phyloP scores from a whole-genome alignment of 2,329 filamentous ascomycete species.

The Leptosphaerulina australis region DNA sequence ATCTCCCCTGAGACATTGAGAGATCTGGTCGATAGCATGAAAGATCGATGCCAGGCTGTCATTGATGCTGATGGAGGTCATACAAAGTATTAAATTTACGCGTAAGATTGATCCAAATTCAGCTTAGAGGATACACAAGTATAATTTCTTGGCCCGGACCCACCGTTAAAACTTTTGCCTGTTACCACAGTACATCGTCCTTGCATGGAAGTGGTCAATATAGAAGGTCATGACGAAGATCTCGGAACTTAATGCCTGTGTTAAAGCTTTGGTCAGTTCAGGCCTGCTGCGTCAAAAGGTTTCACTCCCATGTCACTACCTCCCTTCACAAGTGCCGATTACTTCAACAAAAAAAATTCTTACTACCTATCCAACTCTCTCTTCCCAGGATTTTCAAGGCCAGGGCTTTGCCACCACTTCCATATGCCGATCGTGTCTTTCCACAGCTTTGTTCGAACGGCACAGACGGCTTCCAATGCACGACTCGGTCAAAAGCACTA shows the following conservation, averaged over 20 bases:
- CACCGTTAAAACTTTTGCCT: no score
- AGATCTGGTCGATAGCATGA: no score
- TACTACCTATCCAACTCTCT: not conserved
- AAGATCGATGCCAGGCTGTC: no score
- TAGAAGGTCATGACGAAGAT: constrained; percentile 7
- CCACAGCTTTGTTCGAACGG: constrained; percentile 25
- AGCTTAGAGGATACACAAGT: no score
- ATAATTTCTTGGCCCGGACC: no score
- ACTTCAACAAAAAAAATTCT: not conserved
- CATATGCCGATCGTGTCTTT: constrained; percentile 29
- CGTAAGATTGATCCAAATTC: no score
- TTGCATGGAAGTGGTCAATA: constrained; percentile 3
- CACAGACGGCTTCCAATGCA: constrained; percentile 23
- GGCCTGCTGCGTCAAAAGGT: constrained; percentile 8
- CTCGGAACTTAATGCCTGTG: constrained; percentile 1
- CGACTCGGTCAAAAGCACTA: constrained; percentile 19
- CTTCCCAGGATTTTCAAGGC: not conserved
- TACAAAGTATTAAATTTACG: no score
- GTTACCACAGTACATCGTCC: not conserved
- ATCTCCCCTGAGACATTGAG: no score
- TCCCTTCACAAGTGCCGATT: constrained; percentile 3
- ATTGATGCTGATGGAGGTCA: no score
- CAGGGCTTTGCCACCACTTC: constrained; percentile 16
- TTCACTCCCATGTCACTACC: constrained; percentile 10
- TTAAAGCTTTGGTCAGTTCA: not conserved